Conservation (phyloP, 768 basidiomycete genomes). For the Naganishia vishniacii region DNA sequence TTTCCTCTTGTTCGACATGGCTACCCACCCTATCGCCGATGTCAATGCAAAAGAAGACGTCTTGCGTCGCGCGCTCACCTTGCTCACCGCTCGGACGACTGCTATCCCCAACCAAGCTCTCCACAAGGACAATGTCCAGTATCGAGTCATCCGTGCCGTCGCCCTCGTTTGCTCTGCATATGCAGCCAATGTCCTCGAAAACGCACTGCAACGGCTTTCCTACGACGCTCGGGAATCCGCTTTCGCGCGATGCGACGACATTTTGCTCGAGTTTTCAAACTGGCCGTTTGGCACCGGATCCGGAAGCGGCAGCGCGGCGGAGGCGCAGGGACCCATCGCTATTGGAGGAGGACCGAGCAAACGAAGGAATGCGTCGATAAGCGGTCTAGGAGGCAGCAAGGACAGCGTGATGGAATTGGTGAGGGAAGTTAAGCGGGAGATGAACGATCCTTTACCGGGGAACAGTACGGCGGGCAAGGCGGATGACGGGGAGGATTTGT, state of each 20-base stretch:
- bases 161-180: slow-evolving; percentile 86
- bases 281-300: slow-evolving; percentile 72
- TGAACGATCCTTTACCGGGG: slow-evolving; percentile 30
- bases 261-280: slow-evolving; percentile 78
- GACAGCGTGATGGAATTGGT: slow-evolving; percentile 52
- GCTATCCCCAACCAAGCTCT: slow-evolving; percentile 71
- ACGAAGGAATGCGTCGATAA: slow-evolving; percentile 54
- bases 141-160: slow-evolving; percentile 71
- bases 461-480: slow-evolving; percentile 33
- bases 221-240: slow-evolving; percentile 93
- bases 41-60: slow-evolving; percentile 81
- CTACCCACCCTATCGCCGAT: slow-evolving; percentile 95
- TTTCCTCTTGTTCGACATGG: slow-evolving; percentile 99
- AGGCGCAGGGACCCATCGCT: slow-evolving; percentile 49
- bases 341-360: slow-evolving; percentile 54
- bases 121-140: slow-evolving; percentile 68
- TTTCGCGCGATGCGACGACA: slow-evolving; percentile 87
- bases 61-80: slow-evolving; percentile 65
- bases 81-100: slow-evolving; percentile 77
- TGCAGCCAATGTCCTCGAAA: slow-evolving; percentile 90
- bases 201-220: slow-evolving; percentile 77
- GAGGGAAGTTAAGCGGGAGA: slow-evolving; percentile 50
- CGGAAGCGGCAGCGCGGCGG: slow-evolving; percentile 39
- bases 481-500: slow-evolving; percentile 57
- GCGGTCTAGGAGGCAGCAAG: slow-evolving; percentile 51